A percentile compares a stretch with the other conserved stretches of the same genome.
These are phyloP conservation scores for Ustilago curta DNA, from an alignment of 1,284 basidiomycete genomes.

Conservation along the genomic window DNA sequence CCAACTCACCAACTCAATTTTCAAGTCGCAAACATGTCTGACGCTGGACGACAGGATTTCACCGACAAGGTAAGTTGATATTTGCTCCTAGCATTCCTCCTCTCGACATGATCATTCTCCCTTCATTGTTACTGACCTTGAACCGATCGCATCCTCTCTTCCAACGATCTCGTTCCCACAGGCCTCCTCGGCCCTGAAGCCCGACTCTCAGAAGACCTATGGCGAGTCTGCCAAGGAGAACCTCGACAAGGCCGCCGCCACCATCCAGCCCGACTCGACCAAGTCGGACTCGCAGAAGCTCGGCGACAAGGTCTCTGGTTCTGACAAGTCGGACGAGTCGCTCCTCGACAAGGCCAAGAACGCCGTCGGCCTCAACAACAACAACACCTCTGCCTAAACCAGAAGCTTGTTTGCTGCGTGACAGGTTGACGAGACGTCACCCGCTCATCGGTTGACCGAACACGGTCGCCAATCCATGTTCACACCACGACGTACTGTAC, in stretches of 20 bases:
- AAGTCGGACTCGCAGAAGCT: constrained; percentile 70
- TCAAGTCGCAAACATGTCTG: constrained; percentile 46
- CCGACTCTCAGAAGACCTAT: constrained; percentile 54
- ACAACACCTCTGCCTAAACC: constrained; percentile 23
- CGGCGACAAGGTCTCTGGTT: constrained; percentile 73
- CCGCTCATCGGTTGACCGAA: not conserved
- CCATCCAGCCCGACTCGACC: constrained; percentile 70
- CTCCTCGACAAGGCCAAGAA: constrained; percentile 60
- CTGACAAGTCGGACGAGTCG: constrained; percentile 52
- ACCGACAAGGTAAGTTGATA: constrained; percentile 46
- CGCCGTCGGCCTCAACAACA: constrained; percentile 52
- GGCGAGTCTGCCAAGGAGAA: constrained; percentile 57
- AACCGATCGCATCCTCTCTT: not conserved
- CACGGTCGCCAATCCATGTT: not conserved
- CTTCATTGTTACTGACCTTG: constrained; percentile 8
- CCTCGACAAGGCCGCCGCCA: constrained; percentile 60
- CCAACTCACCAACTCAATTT: constrained; percentile 9
- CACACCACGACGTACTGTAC: constrained; percentile 1
- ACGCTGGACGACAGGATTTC: constrained; percentile 56
- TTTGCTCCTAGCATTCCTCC: not conserved
- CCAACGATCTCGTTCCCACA: not conserved
- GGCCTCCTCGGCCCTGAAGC: constrained; percentile 55
- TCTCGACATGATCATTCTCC: not conserved
- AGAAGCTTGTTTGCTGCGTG: not conserved
- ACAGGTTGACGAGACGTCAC: not conserved